Conservation (phyloP, 495 filamentous ascomycete genomes). For the Hypoxylon lenormandii region DNA sequence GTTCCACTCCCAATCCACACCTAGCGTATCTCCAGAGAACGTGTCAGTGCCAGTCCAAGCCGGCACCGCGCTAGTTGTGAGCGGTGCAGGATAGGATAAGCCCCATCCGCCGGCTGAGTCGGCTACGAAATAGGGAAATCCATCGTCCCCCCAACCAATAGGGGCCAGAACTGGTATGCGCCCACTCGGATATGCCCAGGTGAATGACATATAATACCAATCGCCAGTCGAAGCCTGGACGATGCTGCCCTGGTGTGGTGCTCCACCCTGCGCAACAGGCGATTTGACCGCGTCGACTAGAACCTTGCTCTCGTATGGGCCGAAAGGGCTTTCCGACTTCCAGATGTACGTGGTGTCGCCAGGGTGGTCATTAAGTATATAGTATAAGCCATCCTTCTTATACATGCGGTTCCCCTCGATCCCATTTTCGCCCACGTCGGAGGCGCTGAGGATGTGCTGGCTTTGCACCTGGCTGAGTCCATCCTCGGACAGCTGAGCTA, state of each 20-base stretch:
- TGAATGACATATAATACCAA: constrained; percentile 72
- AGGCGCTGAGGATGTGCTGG: constrained; percentile 57
- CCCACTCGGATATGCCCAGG: constrained; percentile 66
- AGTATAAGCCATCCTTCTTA: constrained; percentile 66
- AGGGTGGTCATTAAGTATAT: constrained; percentile 64
- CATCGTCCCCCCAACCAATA: constrained; percentile 62
- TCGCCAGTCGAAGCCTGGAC: constrained; percentile 63
- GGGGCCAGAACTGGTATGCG: constrained; percentile 70
- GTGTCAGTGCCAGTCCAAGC: constrained; percentile 55
- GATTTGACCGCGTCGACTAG: constrained; percentile 53
- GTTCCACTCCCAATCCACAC: constrained; percentile 71
- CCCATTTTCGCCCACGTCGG: constrained; percentile 48
- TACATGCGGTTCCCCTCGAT: constrained; percentile 71
- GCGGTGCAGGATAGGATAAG: constrained; percentile 58
- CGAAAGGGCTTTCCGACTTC: constrained; percentile 60
- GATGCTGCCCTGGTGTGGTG: constrained; percentile 68
- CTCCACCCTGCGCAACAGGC: constrained; percentile 60
- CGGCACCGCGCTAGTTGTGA: constrained; percentile 42
- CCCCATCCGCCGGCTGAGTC: constrained; percentile 60
- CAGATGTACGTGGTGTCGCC: constrained; percentile 62
- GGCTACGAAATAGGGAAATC: constrained; percentile 60
- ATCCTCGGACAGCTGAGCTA: constrained; percentile 65
- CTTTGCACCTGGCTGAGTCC: constrained; percentile 58
- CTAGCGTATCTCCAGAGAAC: constrained; percentile 57
- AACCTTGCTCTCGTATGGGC: constrained; percentile 59